A percentile compares a stretch with the other conserved stretches of the same genome.
Conservation (phyloP, 768 basidiomycete genomes). For the Mycena indigotica region DNA sequence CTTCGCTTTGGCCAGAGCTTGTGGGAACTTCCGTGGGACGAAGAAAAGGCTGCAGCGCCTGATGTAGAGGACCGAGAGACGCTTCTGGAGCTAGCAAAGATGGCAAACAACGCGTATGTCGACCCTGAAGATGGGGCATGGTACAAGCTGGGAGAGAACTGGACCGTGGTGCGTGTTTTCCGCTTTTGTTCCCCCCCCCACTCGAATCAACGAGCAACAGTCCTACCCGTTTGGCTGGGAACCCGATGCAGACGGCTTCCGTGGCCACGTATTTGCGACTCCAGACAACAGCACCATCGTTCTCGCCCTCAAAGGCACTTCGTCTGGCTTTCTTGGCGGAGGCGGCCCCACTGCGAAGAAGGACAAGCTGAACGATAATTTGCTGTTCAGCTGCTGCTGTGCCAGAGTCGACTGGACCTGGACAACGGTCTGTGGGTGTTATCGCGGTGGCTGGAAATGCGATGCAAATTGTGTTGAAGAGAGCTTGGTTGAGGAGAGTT, state of each 20-base stretch:
- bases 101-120: conserved; percentile 92
- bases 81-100: conserved; percentile 84
- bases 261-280: conserved; percentile 89
- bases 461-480: conserved; percentile 76
- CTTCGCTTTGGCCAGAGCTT: conserved; percentile 48
- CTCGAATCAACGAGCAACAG: conserved; percentile 35
- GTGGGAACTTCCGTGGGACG: conserved; percentile 62
- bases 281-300: conserved; percentile 82
- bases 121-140: conserved; percentile 62
- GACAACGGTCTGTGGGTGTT: conserved; percentile 92
- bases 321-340: conserved; percentile 70
- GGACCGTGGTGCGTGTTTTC: conserved; percentile 52
- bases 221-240: conserved; percentile 92
- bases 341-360: conserved; percentile 86
- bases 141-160: conserved; percentile 73
- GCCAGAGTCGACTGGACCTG: conserved; percentile 91
- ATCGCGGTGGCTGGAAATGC: conserved; percentile 78
- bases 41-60: conserved; percentile 71
- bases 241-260: conserved; percentile 80
- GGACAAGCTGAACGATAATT: conserved; percentile 92
- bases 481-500: conserved; percentile 72
- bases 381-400: conserved; percentile 94
- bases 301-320: conserved; percentile 92
- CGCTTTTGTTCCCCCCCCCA: neutral
- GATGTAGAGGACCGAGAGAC: conserved; percentile 78